Evolutionary conservation across 345 rosid genomes (phyloP), one percentile per base, ranked within the genome.

Genomic region (Salix arbutifolia): DNA sequence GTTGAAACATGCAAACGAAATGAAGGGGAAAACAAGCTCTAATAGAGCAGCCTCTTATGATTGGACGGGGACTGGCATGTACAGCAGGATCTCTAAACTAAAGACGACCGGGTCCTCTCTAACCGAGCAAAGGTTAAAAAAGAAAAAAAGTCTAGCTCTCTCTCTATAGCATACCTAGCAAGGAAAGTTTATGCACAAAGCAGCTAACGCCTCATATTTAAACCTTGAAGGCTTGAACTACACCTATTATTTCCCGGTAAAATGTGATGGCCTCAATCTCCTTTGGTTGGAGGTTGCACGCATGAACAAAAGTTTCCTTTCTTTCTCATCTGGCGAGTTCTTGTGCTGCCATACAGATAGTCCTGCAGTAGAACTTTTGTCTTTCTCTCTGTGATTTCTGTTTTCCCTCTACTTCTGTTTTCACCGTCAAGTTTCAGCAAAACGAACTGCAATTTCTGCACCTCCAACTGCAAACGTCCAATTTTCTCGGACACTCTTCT

Each of bases 401-500:
- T 74, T 76, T 77, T 86, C 0, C 85, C 94, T 74, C 77, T 78
- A 77, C 89, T 84, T 81, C 84, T 89, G 78, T 86, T 88, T 65
- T 89, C 90, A 66, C 83, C 94, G 18, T 96, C 97, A 14, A 91
- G 76, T 85, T 91, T 92, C 83, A 89, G 67, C 56, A 96, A 75
- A 62, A 94, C 80, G 81, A 87, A 87, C 87, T 92, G 98, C 70
- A 96, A 66, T 81, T 90, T 94, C 87, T 92, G 97, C 84, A 94
- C 89, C 88, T 96, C 98, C 79, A 92, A 68, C 82, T 96, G 97
- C 83, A 96, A 83, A 77, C 92, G 83, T 25, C 97, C 94, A 14
- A 91, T 89, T 87, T 88, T 94, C 86, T 96, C 98, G 2, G 97
- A 91, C 71, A 86, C 93, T 80, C 90, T 87, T 79, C 90, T 89